Evolutionary conservation across 2,329 filamentous ascomycete species (phyloP).

Genomic region (Aspergillus puulaauensis): DNA sequence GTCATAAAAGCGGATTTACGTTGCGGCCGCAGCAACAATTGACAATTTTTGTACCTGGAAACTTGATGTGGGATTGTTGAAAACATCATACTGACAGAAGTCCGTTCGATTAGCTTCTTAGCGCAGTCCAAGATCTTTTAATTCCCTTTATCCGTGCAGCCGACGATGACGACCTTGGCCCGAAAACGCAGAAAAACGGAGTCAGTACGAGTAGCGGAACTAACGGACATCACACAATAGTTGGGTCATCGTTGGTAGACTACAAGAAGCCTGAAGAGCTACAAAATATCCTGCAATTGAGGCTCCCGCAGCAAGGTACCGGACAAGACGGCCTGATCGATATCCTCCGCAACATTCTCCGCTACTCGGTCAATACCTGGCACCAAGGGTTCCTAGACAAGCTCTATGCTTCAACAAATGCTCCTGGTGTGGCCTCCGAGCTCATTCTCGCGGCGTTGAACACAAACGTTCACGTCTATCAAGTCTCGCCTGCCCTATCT

Average conservation of each 20-base stretch:
- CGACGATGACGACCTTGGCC: slow-evolving; percentile 30
- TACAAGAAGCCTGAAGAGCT: slow-evolving; percentile 59
- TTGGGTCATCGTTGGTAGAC: slow-evolving; percentile 64
- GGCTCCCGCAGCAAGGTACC: slow-evolving; percentile 57
- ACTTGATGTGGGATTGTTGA: background rate
- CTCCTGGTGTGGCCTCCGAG: slow-evolving; percentile 81
- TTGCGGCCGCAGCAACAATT: background rate
- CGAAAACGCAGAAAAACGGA: slow-evolving; percentile 12
- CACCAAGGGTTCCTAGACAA: slow-evolving; percentile 96
- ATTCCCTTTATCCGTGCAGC: slow-evolving; percentile 47
- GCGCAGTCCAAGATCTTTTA: slow-evolving; percentile 43
- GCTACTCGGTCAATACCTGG: slow-evolving; percentile 97
- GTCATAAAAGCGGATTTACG: slow-evolving; percentile 20
- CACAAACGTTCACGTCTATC: slow-evolving; percentile 92
- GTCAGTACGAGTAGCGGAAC: slow-evolving; percentile 22
- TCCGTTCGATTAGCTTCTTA: slow-evolving; percentile 31
- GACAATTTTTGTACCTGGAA: background rate
- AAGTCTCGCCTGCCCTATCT: slow-evolving; percentile 85
- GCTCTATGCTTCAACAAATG: slow-evolving; percentile 85
- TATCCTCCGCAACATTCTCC: slow-evolving; percentile 68
- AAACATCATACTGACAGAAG: slow-evolving; percentile 4
- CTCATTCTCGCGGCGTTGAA: slow-evolving; percentile 82
- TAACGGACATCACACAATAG: slow-evolving; percentile 54
- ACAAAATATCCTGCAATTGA: slow-evolving; percentile 52
- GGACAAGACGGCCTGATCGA: slow-evolving; percentile 72